Conservation (phyloP, 129 eudicot genomes). For the sunflower (Helianthus annuus) region DNA sequence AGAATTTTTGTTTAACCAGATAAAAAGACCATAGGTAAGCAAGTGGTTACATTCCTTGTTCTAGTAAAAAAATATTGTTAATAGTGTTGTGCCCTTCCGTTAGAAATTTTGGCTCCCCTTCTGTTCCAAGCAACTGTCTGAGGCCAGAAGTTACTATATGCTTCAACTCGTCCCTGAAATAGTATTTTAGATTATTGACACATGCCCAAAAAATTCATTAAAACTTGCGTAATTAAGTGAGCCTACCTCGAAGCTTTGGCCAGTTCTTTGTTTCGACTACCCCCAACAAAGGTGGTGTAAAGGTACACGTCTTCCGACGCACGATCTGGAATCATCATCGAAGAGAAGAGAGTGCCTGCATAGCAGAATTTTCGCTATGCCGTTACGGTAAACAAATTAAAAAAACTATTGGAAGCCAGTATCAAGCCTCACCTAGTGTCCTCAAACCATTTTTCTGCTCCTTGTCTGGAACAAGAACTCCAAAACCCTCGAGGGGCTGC, state of each 20-base stretch:
- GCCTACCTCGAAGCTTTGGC: constrained; percentile 87
- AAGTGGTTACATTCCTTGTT: not conserved
- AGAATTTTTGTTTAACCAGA: not conserved
- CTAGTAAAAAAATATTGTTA: not conserved
- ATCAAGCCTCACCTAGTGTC: constrained; percentile 68
- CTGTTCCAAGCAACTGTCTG: constrained; percentile 79
- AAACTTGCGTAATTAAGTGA: not conserved
- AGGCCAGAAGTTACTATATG: constrained; percentile 85
- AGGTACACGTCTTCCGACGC: constrained; percentile 72
- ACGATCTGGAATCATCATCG: constrained; percentile 98
- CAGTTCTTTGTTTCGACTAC: constrained; percentile 84
- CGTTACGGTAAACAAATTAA: not conserved
- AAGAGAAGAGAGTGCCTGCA: constrained; percentile 96
- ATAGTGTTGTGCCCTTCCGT: constrained; percentile 45
- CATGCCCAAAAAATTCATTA: not conserved
- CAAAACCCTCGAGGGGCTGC: constrained; percentile 93
- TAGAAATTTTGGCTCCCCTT: constrained; percentile 76
- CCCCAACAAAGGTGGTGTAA: constrained; percentile 96
- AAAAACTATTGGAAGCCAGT: constrained; percentile 8
- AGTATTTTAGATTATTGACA: not conserved
- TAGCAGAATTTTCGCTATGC: constrained; percentile 17
- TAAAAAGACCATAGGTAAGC: not conserved
- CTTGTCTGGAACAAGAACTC: constrained; percentile 91
- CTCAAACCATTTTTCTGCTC: constrained; percentile 90
- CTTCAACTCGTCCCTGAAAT: constrained; percentile 77